A percentile compares a stretch with the other conserved stretches of the same genome.
phyloP scores from a whole-genome alignment of 129 eudicot species.

The Centrapalus pauciflorus region DNA sequence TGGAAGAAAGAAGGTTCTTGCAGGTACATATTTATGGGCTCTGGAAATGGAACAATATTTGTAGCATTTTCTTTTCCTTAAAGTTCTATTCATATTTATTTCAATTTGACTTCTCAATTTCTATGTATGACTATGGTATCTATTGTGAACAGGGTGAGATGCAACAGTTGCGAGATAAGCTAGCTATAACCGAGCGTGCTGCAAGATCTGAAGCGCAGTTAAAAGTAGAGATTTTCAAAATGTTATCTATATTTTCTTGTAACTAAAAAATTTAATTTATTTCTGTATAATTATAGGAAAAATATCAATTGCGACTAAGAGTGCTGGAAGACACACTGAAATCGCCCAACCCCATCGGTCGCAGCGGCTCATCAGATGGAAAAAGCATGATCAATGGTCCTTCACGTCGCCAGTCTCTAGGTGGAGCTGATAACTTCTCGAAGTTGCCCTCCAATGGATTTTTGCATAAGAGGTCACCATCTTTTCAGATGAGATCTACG shows the following conservation, averaged over 20 bases:
- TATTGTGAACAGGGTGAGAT: conserved; percentile 70
- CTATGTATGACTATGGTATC: conserved; percentile 1
- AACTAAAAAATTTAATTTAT: not conserved
- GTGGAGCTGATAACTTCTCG: conserved; percentile 79
- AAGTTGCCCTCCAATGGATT: conserved; percentile 76
- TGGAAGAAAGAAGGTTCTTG: conserved; percentile 87
- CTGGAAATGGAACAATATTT: not conserved
- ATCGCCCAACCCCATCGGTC: conserved; percentile 45
- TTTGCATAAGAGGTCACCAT: conserved; percentile 75
- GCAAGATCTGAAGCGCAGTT: conserved; percentile 87
- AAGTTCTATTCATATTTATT: not conserved
- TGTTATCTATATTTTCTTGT: not conserved
- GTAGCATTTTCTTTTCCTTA: not conserved
- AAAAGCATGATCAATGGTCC: conserved; percentile 54
- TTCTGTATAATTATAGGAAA: conserved; percentile 43
- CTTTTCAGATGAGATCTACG: conserved; percentile 69
- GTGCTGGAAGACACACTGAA: conserved; percentile 85
- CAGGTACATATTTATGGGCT: conserved; percentile 39
- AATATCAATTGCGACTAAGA: conserved; percentile 67
- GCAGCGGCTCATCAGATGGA: conserved; percentile 43
- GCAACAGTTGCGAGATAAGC: conserved; percentile 80
- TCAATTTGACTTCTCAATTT: conserved; percentile 8
- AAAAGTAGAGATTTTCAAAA: conserved; percentile 36
- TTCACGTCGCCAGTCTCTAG: conserved; percentile 80
- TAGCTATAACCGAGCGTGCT: conserved; percentile 64